Percentiles rank a stretch among this genome's conserved stretches.
Conservation (phyloP, 2,329 filamentous ascomycete species). For the Moelleriella libera region DNA sequence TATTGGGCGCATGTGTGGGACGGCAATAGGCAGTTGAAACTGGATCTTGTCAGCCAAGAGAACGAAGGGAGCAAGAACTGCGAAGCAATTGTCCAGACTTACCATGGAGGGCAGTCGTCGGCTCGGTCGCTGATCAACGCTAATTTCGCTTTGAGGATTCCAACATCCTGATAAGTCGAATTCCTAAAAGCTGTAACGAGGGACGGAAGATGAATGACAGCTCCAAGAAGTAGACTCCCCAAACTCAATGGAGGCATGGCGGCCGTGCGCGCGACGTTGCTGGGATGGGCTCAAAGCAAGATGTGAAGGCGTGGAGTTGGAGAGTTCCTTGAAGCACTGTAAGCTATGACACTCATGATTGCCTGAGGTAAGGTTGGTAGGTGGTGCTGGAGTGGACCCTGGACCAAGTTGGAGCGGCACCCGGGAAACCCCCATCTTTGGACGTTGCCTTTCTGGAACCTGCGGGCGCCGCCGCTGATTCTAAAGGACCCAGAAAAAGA, state of each 20-base stretch:
- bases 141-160: constrained; percentile 51
- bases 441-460: too few species aligned
- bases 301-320: constrained; percentile 5
- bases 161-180: constrained; percentile 46
- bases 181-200: constrained; percentile 24
- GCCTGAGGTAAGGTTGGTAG: too few species aligned
- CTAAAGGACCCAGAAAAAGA: too few species aligned
- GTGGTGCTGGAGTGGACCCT: too few species aligned
- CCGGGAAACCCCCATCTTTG: too few species aligned
- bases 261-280: constrained; percentile 1
- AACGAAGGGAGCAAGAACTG: too few species aligned
- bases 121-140: constrained; percentile 61
- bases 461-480: too few species aligned
- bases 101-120: constrained; percentile 68
- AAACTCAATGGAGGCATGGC: constrained; percentile 24
- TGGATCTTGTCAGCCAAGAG: constrained; percentile 22
- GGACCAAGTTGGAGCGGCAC: too few species aligned
- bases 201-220: constrained; percentile 24
- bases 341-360: too few species aligned
- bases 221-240: constrained; percentile 23
- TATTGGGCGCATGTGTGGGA: constrained; percentile 87
- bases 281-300: not conserved
- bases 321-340: too few species aligned
- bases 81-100: constrained; percentile 11
- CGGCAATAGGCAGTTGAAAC: constrained; percentile 96